phyloP scores from a whole-genome alignment of 1,284 basidiomycete species.

The Malassezia slooffiae region DNA sequence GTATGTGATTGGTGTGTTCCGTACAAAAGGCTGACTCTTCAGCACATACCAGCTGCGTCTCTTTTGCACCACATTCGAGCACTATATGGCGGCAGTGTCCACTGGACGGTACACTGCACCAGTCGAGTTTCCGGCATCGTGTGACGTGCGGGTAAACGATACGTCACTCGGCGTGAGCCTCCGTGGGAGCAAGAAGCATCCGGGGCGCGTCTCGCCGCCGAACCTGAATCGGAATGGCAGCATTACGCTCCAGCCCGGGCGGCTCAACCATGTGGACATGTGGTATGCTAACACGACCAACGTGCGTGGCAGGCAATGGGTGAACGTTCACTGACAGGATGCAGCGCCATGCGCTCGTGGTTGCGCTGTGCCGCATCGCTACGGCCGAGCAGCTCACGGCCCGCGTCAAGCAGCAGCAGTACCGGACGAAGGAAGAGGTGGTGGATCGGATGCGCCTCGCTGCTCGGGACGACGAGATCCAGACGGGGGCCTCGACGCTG shows the following conservation, averaged over 20 bases:
- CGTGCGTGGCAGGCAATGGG: no score
- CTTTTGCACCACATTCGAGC: slow-evolving; percentile 31
- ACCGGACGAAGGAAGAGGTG: slow-evolving; percentile 31
- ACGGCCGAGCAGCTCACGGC: slow-evolving; percentile 24
- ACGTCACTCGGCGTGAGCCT: slow-evolving; percentile 24
- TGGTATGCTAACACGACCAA: slow-evolving; percentile 30
- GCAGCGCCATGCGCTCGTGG: slow-evolving; percentile 20
- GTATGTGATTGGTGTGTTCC: neutral
- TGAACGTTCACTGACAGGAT: neutral
- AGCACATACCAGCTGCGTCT: slow-evolving; percentile 23
- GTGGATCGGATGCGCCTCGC: slow-evolving; percentile 25
- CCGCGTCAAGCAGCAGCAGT: slow-evolving; percentile 21
- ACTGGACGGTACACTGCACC: slow-evolving; percentile 11
- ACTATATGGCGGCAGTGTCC: slow-evolving; percentile 21
- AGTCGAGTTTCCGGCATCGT: slow-evolving; percentile 35
- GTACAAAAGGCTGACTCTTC: no score
- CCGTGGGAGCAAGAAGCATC: slow-evolving; percentile 36
- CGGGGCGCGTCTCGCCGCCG: slow-evolving; percentile 35
- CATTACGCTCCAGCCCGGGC: slow-evolving; percentile 11
- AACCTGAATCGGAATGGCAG: slow-evolving; percentile 36
- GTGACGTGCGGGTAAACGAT: slow-evolving; percentile 36
- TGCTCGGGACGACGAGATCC: slow-evolving; percentile 41
- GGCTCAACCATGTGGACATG: slow-evolving; percentile 32
- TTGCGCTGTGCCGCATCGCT: slow-evolving; percentile 28
- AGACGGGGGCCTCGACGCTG: slow-evolving; percentile 33